These are phyloP conservation scores for Agarophyton chilense DNA, from an alignment of 23 red algal species.

Conservation along the genomic window DNA sequence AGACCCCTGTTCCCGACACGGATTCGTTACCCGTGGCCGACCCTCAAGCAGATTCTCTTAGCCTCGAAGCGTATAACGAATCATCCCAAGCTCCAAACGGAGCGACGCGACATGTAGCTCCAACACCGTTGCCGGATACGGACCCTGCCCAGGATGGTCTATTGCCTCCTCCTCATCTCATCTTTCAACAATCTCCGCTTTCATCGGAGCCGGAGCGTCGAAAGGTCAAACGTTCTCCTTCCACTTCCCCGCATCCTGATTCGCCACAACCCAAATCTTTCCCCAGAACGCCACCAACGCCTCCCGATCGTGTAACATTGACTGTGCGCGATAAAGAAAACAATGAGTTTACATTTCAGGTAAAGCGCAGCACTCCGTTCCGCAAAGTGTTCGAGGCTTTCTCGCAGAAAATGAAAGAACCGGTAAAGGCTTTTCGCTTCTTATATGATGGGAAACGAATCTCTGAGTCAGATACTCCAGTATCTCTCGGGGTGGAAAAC, in stretches of 20 bases:
- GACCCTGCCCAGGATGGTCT: neutral
- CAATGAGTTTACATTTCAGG: neutral
- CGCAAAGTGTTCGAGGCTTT: constrained; percentile 12
- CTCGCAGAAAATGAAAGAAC: neutral
- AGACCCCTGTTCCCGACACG: neutral
- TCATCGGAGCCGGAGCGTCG: constrained; percentile 3
- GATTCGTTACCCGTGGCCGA: neutral
- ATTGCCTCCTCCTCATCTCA: neutral
- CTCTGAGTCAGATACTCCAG: neutral
- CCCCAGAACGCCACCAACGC: neutral
- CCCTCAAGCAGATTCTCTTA: neutral
- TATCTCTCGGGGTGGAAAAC: neutral
- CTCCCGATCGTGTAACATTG: neutral
- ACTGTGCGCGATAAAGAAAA: constrained; percentile 7
- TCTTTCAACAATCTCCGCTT: neutral
- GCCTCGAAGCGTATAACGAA: neutral
- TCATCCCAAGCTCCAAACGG: neutral
- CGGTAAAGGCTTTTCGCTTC: neutral
- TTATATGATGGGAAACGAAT: constrained; percentile 10
- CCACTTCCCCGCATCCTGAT: neutral
- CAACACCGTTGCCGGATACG: neutral
- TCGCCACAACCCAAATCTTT: neutral
- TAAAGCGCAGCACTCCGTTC: neutral
- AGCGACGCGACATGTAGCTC: neutral
- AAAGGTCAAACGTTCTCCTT: neutral